A percentile compares a stretch with the other conserved stretches of the same genome.
Conservation (phyloP, 805 yeast genomes). For the Candida ipomoeae region DNA sequence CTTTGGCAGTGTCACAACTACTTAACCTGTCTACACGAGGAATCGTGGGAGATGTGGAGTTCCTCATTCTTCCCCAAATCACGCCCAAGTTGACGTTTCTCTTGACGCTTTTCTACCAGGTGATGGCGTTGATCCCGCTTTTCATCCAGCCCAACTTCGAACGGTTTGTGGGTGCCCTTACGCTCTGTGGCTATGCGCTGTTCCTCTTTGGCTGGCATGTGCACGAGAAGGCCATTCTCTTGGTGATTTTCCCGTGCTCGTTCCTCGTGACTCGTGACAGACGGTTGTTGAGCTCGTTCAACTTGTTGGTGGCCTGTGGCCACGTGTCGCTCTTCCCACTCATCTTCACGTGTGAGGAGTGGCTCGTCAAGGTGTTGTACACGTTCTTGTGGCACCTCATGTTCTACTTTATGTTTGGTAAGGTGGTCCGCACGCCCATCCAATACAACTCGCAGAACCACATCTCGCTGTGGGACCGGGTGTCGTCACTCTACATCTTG, state of each 20-base stretch:
- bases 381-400: conserved; percentile 84
- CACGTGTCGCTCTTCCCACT: conserved; percentile 87
- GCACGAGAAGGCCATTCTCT: conserved; percentile 93
- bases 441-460: conserved; percentile 17
- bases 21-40: conserved; percentile 63
- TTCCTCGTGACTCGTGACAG: conserved; percentile 70
- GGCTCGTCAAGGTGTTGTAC: conserved; percentile 69
- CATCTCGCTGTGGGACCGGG: conserved; percentile 50
- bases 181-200: conserved; percentile 87
- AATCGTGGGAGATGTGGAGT: conserved; percentile 84
- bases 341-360: conserved; percentile 73
- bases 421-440: conserved; percentile 57
- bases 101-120: conserved; percentile 79
- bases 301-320: conserved; percentile 72
- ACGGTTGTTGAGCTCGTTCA: conserved; percentile 66
- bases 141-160: conserved; percentile 65
- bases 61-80: conserved; percentile 75
- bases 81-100: conserved; percentile 73
- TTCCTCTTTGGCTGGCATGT: conserved; percentile 98
- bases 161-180: conserved; percentile 77
- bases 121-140: conserved; percentile 71
- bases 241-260: conserved; percentile 83
- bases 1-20: conserved; percentile 30
- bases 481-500: conserved; percentile 60
- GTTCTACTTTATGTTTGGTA: conserved; percentile 66